Conservation (phyloP, 2,329 filamentous ascomycete genomes). For the Fusarium torreyae region DNA sequence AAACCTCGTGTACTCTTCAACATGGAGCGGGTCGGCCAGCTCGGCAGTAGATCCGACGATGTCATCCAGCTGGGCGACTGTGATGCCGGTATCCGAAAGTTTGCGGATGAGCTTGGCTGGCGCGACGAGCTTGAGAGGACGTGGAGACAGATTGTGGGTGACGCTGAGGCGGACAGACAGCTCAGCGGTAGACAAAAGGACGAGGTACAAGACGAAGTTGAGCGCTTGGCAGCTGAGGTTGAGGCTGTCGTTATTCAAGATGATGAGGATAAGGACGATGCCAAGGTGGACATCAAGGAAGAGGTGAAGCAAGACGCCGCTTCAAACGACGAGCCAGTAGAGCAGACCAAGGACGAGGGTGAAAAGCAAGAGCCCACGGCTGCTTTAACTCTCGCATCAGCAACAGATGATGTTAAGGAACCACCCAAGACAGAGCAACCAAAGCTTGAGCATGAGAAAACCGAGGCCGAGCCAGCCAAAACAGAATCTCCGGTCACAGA, state of each 20-base stretch:
- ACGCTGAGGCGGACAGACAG: constrained; percentile 69
- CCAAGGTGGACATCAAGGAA: not conserved
- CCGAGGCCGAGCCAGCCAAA: constrained; percentile 6
- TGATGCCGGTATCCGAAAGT: constrained; percentile 82
- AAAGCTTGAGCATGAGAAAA: constrained; percentile 1
- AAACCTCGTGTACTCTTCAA: constrained; percentile 90
- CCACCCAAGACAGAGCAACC: constrained; percentile 10
- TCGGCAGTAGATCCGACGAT: constrained; percentile 86
- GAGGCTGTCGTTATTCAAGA: constrained; percentile 55
- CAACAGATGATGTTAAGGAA: constrained; percentile 1
- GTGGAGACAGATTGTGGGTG: constrained; percentile 79
- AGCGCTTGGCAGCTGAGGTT: constrained; percentile 56
- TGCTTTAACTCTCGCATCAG: not conserved
- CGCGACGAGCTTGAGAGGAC: constrained; percentile 82
- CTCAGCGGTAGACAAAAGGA: constrained; percentile 53
- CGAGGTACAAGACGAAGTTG: constrained; percentile 63
- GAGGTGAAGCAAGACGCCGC: not conserved
- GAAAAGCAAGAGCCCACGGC: constrained; percentile 6
- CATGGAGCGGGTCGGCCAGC: constrained; percentile 82
- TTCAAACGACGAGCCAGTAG: constrained; percentile 1
- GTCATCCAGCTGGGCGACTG: constrained; percentile 87
- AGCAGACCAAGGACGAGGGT: constrained; percentile 5
- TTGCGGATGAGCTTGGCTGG: constrained; percentile 90
- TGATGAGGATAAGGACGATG: constrained; percentile 33
- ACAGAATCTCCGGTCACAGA: constrained; percentile 12